These are phyloP conservation scores for Phialophora verrucosa DNA, from an alignment of 2,329 filamentous ascomycete genomes.

Conservation along the genomic window DNA sequence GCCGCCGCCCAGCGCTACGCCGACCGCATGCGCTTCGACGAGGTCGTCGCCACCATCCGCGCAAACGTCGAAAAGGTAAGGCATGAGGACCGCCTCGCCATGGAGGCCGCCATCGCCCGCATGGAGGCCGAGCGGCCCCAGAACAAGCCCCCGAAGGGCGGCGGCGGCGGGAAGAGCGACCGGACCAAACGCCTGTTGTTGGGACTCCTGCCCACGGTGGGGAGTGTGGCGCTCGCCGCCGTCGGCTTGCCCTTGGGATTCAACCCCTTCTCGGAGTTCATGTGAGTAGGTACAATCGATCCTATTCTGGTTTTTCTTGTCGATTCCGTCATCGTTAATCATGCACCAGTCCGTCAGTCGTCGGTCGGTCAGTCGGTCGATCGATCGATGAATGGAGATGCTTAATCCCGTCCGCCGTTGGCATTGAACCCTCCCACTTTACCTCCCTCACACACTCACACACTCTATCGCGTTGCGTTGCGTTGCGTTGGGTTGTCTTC, in stretches of 20 bases:
- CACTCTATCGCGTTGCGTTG: not conserved
- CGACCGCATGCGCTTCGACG: not conserved
- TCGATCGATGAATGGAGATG: not conserved
- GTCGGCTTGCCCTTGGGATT: not conserved
- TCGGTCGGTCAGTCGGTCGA: not conserved
- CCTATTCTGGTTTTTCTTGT: not conserved
- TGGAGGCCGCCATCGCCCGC: not conserved
- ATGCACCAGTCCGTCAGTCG: not conserved
- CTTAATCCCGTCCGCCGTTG: too few species aligned
- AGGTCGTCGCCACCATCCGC: not conserved
- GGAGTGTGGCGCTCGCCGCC: not conserved
- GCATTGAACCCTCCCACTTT: not conserved
- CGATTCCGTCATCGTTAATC: not conserved
- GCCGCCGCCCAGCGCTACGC: not conserved
- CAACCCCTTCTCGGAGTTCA: not conserved
- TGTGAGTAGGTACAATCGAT: not conserved
- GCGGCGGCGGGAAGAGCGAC: not conserved
- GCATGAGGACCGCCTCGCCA: not conserved
- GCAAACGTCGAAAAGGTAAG: not conserved
- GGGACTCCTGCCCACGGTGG: not conserved
- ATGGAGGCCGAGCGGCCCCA: not conserved
- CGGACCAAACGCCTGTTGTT: not conserved
- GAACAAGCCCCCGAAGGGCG: not conserved
- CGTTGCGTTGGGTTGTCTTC: not conserved
- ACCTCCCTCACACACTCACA: not conserved